Conservation (phyloP, 441 rosid genomes). For the Populus hybrid region DNA sequence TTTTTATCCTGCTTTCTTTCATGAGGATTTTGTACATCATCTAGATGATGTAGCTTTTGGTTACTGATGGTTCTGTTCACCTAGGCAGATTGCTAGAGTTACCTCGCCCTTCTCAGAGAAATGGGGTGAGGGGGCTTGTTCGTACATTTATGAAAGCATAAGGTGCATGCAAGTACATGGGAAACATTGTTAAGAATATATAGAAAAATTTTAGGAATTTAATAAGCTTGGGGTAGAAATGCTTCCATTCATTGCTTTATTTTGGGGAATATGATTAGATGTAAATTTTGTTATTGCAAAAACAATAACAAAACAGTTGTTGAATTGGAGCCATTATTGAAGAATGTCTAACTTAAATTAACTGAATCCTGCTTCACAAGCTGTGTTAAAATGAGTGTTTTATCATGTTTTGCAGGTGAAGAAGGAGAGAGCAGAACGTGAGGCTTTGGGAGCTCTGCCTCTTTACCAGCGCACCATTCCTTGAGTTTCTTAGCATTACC, state of each 20-base stretch:
- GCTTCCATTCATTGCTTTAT: not conserved
- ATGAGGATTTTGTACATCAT: not conserved
- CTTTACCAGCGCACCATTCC: conserved; percentile 84
- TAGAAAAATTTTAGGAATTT: not conserved
- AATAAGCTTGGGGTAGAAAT: conserved; percentile 6
- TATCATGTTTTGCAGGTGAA: conserved; percentile 54
- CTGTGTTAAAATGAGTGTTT: not conserved
- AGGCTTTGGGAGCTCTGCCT: conserved; percentile 90
- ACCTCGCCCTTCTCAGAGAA: no score
- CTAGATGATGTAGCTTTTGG: not conserved
- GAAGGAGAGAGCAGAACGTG: conserved; percentile 77
- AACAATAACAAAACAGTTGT: not conserved
- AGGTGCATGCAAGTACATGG: not conserved
- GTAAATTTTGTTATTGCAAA: not conserved
- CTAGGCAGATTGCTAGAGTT: no score
- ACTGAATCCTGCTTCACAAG: not conserved
- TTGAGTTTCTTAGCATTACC: conserved; percentile 28
- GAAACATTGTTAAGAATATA: not conserved
- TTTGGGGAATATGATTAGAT: not conserved
- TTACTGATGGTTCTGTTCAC: no score
- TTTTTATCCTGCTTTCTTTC: not conserved
- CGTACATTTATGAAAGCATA: not conserved
- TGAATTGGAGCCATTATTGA: not conserved
- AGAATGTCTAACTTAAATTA: not conserved
- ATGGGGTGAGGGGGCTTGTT: no score